Percentiles rank a stretch among this genome's conserved stretches.
These are phyloP conservation scores for Simplicillium sp. DNA, from an alignment of 2,329 filamentous ascomycete genomes.

Conservation along the genomic window DNA sequence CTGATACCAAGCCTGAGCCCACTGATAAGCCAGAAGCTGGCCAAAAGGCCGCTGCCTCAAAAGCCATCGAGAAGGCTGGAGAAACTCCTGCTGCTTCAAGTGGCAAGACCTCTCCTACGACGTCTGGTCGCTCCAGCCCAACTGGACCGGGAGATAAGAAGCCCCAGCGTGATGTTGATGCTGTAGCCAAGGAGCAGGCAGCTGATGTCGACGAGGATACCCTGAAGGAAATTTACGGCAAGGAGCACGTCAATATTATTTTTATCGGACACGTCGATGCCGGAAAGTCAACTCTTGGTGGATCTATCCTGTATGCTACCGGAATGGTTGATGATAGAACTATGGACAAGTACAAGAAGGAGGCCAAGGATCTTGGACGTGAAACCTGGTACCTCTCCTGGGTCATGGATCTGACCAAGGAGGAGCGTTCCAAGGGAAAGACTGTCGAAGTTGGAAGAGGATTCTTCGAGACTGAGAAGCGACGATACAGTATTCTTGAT, in stretches of 20 bases:
- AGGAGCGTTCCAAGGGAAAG: constrained; percentile 93
- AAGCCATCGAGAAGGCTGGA: constrained; percentile 87
- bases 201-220: constrained; percentile 64
- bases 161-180: constrained; percentile 60
- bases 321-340: constrained; percentile 99
- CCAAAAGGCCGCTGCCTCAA: constrained; percentile 74
- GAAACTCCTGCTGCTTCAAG: constrained; percentile 34
- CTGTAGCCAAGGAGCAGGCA: constrained; percentile 73
- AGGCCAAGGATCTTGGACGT: constrained; percentile 90
- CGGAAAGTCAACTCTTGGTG: constrained; percentile 92
- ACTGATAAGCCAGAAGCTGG: constrained; percentile 54
- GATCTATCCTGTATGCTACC: constrained; percentile 83
- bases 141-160: constrained; percentile 44
- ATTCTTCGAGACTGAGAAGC: constrained; percentile 95
- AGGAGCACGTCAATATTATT: constrained; percentile 88
- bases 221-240: constrained; percentile 91
- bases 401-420: constrained; percentile 94
- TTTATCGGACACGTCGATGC: constrained; percentile 98
- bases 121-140: constrained; percentile 77
- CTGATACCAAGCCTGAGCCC: constrained; percentile 37
- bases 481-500: constrained; percentile 92
- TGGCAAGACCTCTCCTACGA: constrained; percentile 71
- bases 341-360: constrained; percentile 94
- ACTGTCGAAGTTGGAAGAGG: constrained; percentile 94
- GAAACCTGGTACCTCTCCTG: constrained; percentile 99